Evolutionary conservation across 345 rosid species (phyloP), one percentile per base, ranked within the genome.

Genomic region (Salix caprea): DNA sequence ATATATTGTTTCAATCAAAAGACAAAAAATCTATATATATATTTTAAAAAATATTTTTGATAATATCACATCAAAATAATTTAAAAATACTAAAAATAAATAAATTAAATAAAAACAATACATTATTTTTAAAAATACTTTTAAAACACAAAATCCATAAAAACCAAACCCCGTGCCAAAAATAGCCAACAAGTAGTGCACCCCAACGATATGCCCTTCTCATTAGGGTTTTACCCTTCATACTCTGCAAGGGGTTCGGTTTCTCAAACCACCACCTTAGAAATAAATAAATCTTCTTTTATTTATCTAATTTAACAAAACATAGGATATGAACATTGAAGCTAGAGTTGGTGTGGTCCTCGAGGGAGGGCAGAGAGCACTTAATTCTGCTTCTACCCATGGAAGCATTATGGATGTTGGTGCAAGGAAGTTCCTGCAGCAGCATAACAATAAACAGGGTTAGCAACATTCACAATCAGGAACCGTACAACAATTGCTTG

Each of bases 341-440:
- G 97, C 97, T 11, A 84, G 94, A 80, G 97, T 92, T 56, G 94
- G 97, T 52, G 87, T 85, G 76, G 94, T 88, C 72, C 87, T 88
- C 65, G 96, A 92, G 67, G 95, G 94, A 77, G 86, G 92, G 9
- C 94, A 88, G 73, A 83, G 88, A 73, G 87, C 92, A 76, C 81
- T 92, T 62, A 91, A 79, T 60, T 69, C 98, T 23, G 76, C 98
- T 19, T 68, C 82, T 1, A 87, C 89, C 36, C 94, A 85, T 7
- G 88, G 87, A 11, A 79, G 81, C 50, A 91, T 88, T 13, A 82
- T 82, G 0, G 98, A 92, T 70, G 85, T 88, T 6, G 87, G 96
- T 69, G 79, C 90, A 11, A 84, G 93, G 79, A 92, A 88, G 61
- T 76, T 87, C 10, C 56, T 86, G 65, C 91, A 84, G 36, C 91